These are phyloP conservation scores for Leccinum broughii DNA, from an alignment of 768 basidiomycete genomes.

Conservation along the genomic window DNA sequence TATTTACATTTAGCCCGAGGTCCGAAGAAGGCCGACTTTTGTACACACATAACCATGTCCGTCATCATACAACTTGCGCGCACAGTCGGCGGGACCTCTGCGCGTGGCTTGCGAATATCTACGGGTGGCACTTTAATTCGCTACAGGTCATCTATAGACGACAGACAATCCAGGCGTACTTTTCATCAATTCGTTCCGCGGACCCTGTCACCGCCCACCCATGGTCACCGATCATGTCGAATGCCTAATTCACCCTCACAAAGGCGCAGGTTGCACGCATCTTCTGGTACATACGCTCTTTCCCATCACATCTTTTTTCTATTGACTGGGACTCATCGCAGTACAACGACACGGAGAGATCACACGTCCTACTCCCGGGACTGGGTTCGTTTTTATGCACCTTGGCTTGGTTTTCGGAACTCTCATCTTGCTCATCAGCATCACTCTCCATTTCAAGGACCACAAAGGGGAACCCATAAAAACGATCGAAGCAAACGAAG, in stretches of 20 bases:
- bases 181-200: conserved; percentile 13
- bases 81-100: conserved; percentile 3
- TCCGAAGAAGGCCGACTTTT: background rate
- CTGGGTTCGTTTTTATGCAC: conserved; percentile 50
- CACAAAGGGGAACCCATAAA: conserved; percentile 80
- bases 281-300: conserved; percentile 13
- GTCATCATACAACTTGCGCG: conserved; percentile 13
- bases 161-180: conserved; percentile 3
- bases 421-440: conserved; percentile 44
- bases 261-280: conserved; percentile 19
- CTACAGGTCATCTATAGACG: conserved; percentile 1
- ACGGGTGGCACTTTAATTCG: background rate
- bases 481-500: conserved; percentile 90
- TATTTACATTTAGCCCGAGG: background rate
- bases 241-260: background rate
- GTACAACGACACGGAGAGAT: conserved; percentile 49
- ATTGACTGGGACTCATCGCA: background rate
- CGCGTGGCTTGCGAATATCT: conserved; percentile 10
- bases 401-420: background rate
- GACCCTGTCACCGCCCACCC: background rate
- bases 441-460: conserved; percentile 90
- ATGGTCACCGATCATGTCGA: background rate
- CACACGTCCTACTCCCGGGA: conserved; percentile 64
- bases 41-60: conserved; percentile 6
- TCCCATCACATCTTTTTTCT: background rate